Conservation (phyloP, 495 filamentous ascomycete genomes). For the Tuber melanosporum region DNA sequence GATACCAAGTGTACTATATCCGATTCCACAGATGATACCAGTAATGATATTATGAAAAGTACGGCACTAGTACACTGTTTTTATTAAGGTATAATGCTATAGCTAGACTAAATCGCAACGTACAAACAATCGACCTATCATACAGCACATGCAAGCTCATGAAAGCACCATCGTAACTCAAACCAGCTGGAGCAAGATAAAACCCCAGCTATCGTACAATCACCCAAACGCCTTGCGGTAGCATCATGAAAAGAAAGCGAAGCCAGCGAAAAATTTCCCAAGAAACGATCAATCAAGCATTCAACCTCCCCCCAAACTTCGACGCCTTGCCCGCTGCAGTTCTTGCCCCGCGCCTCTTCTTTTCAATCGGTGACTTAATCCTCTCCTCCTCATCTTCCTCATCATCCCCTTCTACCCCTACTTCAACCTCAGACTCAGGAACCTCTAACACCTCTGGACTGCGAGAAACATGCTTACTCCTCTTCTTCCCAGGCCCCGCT, state of each 20-base stretch:
- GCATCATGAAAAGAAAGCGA: not conserved
- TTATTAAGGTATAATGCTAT: not conserved
- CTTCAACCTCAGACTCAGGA: slow-evolving; percentile 39
- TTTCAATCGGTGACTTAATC: slow-evolving; percentile 30
- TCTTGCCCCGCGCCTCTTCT: slow-evolving; percentile 18
- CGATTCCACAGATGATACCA: not conserved
- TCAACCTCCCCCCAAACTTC: not conserved
- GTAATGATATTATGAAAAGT: not conserved
- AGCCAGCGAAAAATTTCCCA: not conserved
- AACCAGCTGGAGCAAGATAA: not conserved
- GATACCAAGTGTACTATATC: not conserved
- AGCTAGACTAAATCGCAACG: slow-evolving; percentile 1
- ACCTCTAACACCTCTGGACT: not conserved
- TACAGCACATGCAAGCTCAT: not conserved
- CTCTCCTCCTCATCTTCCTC: slow-evolving; percentile 34
- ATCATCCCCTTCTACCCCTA: slow-evolving; percentile 39
- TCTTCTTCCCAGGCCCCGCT: not conserved
- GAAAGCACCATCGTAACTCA: not conserved
- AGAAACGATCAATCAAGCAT: not conserved
- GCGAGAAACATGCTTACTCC: not conserved
- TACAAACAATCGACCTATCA: not conserved
- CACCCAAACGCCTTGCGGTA: not conserved
- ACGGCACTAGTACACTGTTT: not conserved
- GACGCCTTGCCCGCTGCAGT: not conserved
- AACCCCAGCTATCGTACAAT: not conserved